A percentile compares a stretch with the other conserved stretches of the same genome.
Conservation (phyloP, 352 stramenopile species). For the Phytopythium ostracodes region DNA sequence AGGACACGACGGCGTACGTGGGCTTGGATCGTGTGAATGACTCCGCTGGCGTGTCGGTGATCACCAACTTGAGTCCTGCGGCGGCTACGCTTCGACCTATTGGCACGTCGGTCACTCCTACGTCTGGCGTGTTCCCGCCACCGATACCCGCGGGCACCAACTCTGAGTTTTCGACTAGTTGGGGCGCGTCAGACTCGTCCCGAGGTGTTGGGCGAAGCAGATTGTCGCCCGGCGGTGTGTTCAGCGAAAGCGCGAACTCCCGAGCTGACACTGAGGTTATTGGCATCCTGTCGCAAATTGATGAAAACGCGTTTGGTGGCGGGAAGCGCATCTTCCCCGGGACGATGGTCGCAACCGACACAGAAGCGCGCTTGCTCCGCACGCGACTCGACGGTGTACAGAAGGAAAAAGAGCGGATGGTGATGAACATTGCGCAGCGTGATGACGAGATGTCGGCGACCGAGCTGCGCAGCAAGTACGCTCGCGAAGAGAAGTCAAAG, state of each 20-base stretch:
- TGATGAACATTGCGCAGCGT: slow-evolving; percentile 17
- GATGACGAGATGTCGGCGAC: slow-evolving; percentile 60
- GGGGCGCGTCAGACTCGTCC: background rate
- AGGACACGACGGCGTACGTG: slow-evolving; percentile 76
- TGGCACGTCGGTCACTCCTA: slow-evolving; percentile 6
- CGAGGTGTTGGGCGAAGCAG: background rate
- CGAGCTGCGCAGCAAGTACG: slow-evolving; percentile 49
- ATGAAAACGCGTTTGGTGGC: slow-evolving; percentile 74
- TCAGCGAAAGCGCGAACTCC: background rate
- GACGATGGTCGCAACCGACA: slow-evolving; percentile 63
- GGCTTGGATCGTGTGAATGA: slow-evolving; percentile 60
- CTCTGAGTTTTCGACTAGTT: background rate
- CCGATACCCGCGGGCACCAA: background rate
- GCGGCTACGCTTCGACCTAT: slow-evolving; percentile 21
- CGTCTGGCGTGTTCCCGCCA: background rate
- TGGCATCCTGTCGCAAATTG: slow-evolving; percentile 71
- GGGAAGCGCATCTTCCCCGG: slow-evolving; percentile 64
- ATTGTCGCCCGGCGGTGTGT: background rate
- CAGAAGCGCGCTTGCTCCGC: slow-evolving; percentile 73
- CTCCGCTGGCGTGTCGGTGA: slow-evolving; percentile 59
- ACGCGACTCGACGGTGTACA: slow-evolving; percentile 74
- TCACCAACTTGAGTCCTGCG: slow-evolving; percentile 62
- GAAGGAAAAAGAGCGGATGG: slow-evolving; percentile 70
- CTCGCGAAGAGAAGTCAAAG: slow-evolving; percentile 38
- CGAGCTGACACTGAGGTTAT: slow-evolving; percentile 11